Evolutionary conservation across 139 green algal species (phyloP).

Genomic region (Nannochloris sp.): DNA sequence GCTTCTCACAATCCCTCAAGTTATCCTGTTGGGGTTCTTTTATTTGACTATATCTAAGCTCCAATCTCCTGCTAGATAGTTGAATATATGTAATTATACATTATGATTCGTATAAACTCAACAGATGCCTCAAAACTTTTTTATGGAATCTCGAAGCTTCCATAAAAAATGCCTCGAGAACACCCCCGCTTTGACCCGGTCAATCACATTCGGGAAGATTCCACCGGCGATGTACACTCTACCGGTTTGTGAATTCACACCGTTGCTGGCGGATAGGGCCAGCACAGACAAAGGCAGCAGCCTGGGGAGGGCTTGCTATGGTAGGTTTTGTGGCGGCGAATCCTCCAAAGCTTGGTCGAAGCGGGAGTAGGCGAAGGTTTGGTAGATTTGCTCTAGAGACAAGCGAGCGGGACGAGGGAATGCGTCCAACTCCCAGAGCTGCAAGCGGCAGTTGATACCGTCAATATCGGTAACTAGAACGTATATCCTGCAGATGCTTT

Average conservation of each 20-base stretch:
- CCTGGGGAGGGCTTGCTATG: conserved; percentile 8
- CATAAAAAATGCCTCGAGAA: conserved; percentile 64
- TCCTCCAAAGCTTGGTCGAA: conserved; percentile 11
- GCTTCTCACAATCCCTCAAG: too few relatives aligned
- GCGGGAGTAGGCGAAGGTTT: conserved; percentile 9
- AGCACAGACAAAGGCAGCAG: conserved; percentile 64
- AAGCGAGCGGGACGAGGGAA: conserved; percentile 11
- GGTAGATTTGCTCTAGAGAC: conserved; percentile 24
- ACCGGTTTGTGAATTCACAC: conserved; percentile 88
- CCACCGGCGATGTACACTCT: conserved; percentile 88
- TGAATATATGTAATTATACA: too few relatives aligned
- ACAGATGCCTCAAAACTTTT: conserved; percentile 27
- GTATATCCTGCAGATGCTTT: too few relatives aligned
- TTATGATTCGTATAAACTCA: too few relatives aligned
- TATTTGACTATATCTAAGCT: too few relatives aligned
- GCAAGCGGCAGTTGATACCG: conserved; percentile 87
- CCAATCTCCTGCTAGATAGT: too few relatives aligned
- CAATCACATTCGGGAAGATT: conserved; percentile 70
- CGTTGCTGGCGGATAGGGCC: conserved; percentile 67
- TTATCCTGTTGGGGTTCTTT: too few relatives aligned
- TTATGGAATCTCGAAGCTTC: conserved; percentile 37
- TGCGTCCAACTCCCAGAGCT: conserved; percentile 54
- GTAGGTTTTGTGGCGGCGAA: not conserved
- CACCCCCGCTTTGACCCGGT: conserved; percentile 40
- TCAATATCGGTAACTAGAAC: conserved; percentile 90